Conservation (phyloP, 2,329 filamentous ascomycete species). For the Corynespora cassiicola region DNA sequence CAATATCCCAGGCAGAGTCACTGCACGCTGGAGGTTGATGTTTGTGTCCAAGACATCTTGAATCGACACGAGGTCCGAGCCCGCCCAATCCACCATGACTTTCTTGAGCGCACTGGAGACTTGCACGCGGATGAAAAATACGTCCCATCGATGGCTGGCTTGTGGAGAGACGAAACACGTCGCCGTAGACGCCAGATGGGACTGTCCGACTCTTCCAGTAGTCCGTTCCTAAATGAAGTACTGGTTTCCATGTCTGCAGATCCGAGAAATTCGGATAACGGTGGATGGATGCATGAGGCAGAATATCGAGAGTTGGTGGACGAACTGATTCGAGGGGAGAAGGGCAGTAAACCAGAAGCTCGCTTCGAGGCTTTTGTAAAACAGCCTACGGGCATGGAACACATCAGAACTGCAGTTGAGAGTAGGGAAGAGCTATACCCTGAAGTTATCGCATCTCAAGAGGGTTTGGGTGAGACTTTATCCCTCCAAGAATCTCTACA, state of each 20-base stretch:
- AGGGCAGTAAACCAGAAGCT: slow-evolving; percentile 52
- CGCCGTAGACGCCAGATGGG: slow-evolving; percentile 77
- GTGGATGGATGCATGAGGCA: slow-evolving; percentile 92
- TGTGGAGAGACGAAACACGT: slow-evolving; percentile 90
- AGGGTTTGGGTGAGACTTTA: slow-evolving; percentile 15
- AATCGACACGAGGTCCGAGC: slow-evolving; percentile 80
- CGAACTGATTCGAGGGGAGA: slow-evolving; percentile 70
- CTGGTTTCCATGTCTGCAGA: slow-evolving; percentile 90
- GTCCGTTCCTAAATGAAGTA: slow-evolving; percentile 80
- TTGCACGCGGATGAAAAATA: slow-evolving; percentile 75
- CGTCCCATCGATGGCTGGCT: slow-evolving; percentile 89
- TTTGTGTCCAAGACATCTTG: slow-evolving; percentile 85
- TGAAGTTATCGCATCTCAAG: slow-evolving; percentile 57
- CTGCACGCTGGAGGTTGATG: slow-evolving; percentile 87
- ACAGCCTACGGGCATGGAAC: slow-evolving; percentile 58
- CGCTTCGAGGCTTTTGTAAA: slow-evolving; percentile 73
- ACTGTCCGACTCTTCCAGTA: slow-evolving; percentile 68
- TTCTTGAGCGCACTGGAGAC: slow-evolving; percentile 74
- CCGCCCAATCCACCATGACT: slow-evolving; percentile 85
- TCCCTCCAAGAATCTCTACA: too few relatives aligned
- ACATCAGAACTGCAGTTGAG: slow-evolving; percentile 78
- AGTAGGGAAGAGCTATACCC: slow-evolving; percentile 89
- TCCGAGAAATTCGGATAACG: slow-evolving; percentile 71
- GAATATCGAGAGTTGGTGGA: slow-evolving; percentile 74
- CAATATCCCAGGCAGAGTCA: slow-evolving; percentile 80